Conservation (phyloP, 306 rosid species). For the Cyamopsis tetragonoloba region DNA sequence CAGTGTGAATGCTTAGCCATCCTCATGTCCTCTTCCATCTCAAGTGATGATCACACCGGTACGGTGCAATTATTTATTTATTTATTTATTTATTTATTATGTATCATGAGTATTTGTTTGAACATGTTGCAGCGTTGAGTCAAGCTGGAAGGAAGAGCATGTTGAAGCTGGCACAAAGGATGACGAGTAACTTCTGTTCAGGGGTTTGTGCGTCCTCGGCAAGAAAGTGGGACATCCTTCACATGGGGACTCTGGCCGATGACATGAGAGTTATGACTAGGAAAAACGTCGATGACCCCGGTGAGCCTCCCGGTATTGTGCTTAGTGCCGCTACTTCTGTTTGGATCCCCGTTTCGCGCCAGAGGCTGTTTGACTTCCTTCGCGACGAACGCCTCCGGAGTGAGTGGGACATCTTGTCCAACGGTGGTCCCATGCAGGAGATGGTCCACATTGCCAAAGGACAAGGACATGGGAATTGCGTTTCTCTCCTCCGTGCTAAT, state of each 20-base stretch:
- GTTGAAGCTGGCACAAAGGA: constrained; percentile 85
- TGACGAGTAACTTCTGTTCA: constrained; percentile 72
- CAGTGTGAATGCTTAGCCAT: constrained; percentile 75
- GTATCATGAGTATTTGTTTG: no score
- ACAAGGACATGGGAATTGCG: constrained; percentile 58
- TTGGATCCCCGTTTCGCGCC: constrained; percentile 68
- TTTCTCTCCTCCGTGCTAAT: constrained; percentile 73
- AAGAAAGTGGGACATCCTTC: constrained; percentile 72
- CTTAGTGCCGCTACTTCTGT: constrained; percentile 89
- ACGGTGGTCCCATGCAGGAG: constrained; percentile 66
- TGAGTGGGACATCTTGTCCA: constrained; percentile 84
- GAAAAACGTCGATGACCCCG: constrained; percentile 64
- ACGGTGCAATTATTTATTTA: no score
- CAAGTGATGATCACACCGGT: constrained; percentile 52
- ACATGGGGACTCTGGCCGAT: constrained; percentile 52
- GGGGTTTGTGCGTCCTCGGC: constrained; percentile 70
- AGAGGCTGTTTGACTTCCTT: constrained; percentile 65
- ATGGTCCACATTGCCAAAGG: constrained; percentile 72
- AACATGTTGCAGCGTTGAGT: constrained; percentile 43
- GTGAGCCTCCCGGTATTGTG: constrained; percentile 82
- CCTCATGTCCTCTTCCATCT: constrained; percentile 56
- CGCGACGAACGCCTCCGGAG: constrained; percentile 57
- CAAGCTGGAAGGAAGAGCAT: constrained; percentile 65
- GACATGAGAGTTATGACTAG: constrained; percentile 79
- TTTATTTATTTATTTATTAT: no score